Evolutionary conservation across 139 green algal species (phyloP).

Genomic region (Diplosphaera chodatii): DNA sequence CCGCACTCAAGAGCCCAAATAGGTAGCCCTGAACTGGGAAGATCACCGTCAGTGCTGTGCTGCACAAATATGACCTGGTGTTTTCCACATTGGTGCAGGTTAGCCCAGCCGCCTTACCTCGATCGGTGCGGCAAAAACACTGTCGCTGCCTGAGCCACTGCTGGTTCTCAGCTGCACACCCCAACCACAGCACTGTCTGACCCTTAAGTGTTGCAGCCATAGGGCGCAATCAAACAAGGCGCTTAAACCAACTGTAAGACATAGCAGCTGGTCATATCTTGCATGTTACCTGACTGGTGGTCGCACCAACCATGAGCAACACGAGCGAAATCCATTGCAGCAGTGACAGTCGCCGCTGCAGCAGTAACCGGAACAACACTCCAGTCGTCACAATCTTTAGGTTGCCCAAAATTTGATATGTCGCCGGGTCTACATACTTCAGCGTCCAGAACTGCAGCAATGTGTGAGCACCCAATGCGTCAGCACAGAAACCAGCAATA

Average conservation of each 20-base stretch:
- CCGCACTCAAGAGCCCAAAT: slow-evolving; percentile 26
- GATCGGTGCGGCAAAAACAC: not conserved
- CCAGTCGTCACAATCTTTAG: slow-evolving; percentile 66
- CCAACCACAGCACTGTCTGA: too few relatives aligned
- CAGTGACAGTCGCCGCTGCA: slow-evolving; percentile 27
- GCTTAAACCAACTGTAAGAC: too few relatives aligned
- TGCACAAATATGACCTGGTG: too few relatives aligned
- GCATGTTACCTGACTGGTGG: slow-evolving; percentile 42
- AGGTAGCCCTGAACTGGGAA: slow-evolving; percentile 24
- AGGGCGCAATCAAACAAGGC: too few relatives aligned
- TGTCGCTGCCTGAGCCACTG: not conserved
- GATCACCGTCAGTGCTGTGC: too few relatives aligned
- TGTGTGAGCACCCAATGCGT: too few relatives aligned
- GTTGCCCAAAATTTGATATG: slow-evolving; percentile 67
- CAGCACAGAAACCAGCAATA: too few relatives aligned
- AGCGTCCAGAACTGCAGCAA: slow-evolving; percentile 48
- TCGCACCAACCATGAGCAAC: slow-evolving; percentile 46
- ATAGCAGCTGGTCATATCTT: too few relatives aligned
- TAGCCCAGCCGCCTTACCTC: too few relatives aligned
- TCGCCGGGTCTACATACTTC: slow-evolving; percentile 46
- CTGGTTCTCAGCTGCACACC: not conserved
- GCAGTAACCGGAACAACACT: slow-evolving; percentile 38
- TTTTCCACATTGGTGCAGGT: too few relatives aligned
- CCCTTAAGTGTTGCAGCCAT: too few relatives aligned
- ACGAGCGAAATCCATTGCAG: slow-evolving; percentile 52